Evolutionary conservation across 768 basidiomycete genomes (phyloP), one percentile per base, ranked within the genome.

Genomic region (Suillus tomentosus): DNA sequence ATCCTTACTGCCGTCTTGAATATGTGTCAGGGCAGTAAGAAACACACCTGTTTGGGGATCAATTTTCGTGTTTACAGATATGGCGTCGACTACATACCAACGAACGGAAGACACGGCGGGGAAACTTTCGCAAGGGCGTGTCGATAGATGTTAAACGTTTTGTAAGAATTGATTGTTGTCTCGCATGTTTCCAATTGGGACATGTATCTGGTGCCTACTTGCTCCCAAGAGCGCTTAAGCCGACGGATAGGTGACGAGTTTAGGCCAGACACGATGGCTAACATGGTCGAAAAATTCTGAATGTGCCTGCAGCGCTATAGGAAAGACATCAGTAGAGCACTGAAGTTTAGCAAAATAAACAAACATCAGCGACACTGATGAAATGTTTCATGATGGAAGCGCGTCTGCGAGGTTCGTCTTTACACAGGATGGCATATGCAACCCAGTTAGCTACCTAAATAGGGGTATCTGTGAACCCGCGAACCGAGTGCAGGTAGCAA

Each of bases 101-200:
- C 79, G 76, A 90, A 90, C 3, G 89, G 89, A 10, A 90, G 85
- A 62, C 88, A 89, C 47, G 89, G 89, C 11, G 87, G 85, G 22
- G 81, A 79, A 22, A 87, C 81, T 19, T 76, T 78, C 47, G 85
- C 83, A 54, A 90, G 73, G 31, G 81, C 78, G 51, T 79, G 74
- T 60, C 85, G 83, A 74, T 88, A 90, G 60, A 80, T 85, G 63
- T 84, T 83, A 76, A 88, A 90, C 68, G 89, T 90, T 74, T 85
- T 87, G 71, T 84, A 85, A 39, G 87, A 84, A 68, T 87, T 83
- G 69, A 91, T 81, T 48, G 85, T 81, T 63, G 81, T 77, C 70
- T 88, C 86, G 62, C 89, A 79, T 31, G 79, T 75, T 24, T 81
- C 80, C 65, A 89, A 76, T 62, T 80, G 75, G 5, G 81, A 76